Conservation (phyloP, 2,329 filamentous ascomycete genomes). For the Dothidotthia symphoricarpi region DNA sequence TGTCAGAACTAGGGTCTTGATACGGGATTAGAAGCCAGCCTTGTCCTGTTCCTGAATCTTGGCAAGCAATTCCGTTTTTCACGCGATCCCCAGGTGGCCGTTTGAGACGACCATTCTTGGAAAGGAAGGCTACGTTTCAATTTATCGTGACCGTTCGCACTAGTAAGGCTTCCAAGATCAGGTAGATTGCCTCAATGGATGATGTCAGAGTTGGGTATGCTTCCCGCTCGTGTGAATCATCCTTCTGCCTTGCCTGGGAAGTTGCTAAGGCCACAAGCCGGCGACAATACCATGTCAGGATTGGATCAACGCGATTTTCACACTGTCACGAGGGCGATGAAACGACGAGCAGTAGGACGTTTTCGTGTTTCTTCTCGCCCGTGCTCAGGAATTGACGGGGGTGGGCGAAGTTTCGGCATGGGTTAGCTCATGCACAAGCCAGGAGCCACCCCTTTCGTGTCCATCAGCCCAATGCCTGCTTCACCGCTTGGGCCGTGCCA, state of each 20-base stretch:
- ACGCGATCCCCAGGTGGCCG: conserved; percentile 16
- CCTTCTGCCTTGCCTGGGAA: conserved; percentile 21
- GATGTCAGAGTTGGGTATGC: conserved; percentile 36
- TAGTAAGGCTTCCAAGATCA: conserved; percentile 28
- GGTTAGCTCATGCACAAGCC: conserved; percentile 40
- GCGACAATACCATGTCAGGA: conserved; percentile 28
- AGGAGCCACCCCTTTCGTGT: conserved; percentile 42
- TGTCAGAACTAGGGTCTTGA: conserved; percentile 29
- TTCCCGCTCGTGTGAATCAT: conserved; percentile 15
- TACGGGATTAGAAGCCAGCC: conserved; percentile 21
- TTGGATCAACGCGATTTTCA: conserved; percentile 40
- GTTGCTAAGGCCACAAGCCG: conserved; percentile 22
- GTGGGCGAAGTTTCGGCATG: conserved; percentile 41
- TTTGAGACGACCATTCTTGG: conserved; percentile 20
- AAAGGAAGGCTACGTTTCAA: conserved; percentile 37
- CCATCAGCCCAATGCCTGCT: conserved; percentile 42
- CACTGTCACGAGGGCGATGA: conserved; percentile 44
- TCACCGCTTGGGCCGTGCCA: conserved; percentile 42
- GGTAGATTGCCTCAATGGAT: conserved; percentile 17
- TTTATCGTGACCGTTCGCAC: conserved; percentile 30
- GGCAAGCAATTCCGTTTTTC: conserved; percentile 24
- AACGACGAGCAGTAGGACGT: conserved; percentile 35
- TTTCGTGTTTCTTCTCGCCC: conserved; percentile 40
- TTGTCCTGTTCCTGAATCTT: conserved; percentile 35
- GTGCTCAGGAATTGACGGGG: conserved; percentile 35